Percentiles rank a stretch among this genome's conserved stretches.
Conservation (phyloP, 2,329 filamentous ascomycete genomes). For the Davidsoniella virescens region DNA sequence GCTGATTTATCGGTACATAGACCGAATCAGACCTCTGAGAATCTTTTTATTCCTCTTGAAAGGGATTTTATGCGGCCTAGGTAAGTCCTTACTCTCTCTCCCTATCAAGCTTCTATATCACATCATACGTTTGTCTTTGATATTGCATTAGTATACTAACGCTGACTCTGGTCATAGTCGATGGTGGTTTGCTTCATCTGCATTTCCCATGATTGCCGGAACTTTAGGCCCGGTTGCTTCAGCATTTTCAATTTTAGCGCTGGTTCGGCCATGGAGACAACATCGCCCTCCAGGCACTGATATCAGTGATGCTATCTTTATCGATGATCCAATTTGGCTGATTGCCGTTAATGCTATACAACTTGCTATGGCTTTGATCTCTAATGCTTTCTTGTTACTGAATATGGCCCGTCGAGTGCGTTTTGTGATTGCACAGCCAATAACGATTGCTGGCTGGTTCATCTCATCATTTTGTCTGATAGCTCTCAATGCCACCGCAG, state of each 20-base stretch:
- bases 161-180: constrained; percentile 23
- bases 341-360: constrained; percentile 63
- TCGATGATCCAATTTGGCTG: constrained; percentile 57
- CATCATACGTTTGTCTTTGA: too few species aligned
- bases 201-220: constrained; percentile 64
- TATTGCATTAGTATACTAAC: too few species aligned
- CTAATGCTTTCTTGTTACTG: constrained; percentile 67
- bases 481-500: constrained; percentile 47
- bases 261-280: constrained; percentile 67
- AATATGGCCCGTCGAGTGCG: constrained; percentile 72
- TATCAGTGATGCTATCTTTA: constrained; percentile 28
- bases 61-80: background rate
- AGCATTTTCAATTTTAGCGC: constrained; percentile 69
- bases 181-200: constrained; percentile 49
- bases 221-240: constrained; percentile 77
- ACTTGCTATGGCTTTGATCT: constrained; percentile 55
- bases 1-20: background rate
- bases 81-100: background rate
- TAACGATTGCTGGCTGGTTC: constrained; percentile 71
- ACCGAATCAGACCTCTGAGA: background rate
- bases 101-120: too few species aligned
- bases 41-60: background rate
- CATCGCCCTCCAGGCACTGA: constrained; percentile 30
- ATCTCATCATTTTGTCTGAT: constrained; percentile 48
- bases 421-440: constrained; percentile 66